Percentiles rank a stretch among this genome's conserved stretches.
phyloP scores from a whole-genome alignment of 257 asterid genomes.

The Solanum arcanum region DNA sequence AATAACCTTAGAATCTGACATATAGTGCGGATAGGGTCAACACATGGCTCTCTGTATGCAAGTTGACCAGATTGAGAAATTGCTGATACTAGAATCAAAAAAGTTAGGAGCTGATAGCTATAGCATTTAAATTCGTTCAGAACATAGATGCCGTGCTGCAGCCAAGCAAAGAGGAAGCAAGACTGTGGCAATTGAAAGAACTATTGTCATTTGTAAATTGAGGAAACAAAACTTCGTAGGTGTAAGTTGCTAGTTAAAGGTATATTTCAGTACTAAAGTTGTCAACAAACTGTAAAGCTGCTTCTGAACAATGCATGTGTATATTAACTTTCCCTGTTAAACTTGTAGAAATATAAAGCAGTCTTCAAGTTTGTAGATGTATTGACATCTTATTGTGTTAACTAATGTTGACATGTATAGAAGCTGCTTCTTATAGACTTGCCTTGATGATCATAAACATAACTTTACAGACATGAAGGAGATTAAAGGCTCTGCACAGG shows the following conservation, averaged over 20 bases:
- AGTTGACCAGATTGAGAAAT: neutral
- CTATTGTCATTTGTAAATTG: neutral
- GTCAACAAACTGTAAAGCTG: neutral
- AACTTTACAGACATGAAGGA: neutral
- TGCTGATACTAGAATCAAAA: neutral
- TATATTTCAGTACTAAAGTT: neutral
- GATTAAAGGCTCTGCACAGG: neutral
- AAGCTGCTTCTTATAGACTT: neutral
- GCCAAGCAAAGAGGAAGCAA: neutral
- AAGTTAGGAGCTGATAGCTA: neutral
- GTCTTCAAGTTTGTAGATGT: neutral
- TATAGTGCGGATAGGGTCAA: slow-evolving; percentile 7
- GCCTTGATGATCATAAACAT: neutral
- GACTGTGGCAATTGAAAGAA: neutral
- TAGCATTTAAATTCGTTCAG: neutral
- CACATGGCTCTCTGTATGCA: neutral
- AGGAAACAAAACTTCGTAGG: neutral
- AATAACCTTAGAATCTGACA: slow-evolving; percentile 72
- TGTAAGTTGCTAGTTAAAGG: neutral
- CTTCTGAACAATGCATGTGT: neutral
- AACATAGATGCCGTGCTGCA: neutral
- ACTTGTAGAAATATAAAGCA: neutral
- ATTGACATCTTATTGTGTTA: neutral
- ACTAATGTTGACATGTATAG: neutral
- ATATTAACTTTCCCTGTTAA: neutral